Conservation (phyloP, 371 early-diverging fungal species). For the Lichtheimia ramosa region DNA sequence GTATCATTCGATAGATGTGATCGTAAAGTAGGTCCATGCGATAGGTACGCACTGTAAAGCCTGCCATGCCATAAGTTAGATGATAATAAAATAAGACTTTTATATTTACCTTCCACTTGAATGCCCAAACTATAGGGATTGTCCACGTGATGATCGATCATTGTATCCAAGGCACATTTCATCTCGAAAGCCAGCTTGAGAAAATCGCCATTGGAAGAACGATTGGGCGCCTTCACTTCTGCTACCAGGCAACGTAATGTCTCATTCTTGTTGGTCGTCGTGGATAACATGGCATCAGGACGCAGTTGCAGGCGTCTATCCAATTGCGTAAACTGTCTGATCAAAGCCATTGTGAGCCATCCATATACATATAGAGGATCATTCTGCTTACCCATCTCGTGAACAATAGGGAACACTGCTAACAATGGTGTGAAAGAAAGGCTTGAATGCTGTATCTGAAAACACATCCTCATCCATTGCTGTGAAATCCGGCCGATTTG, state of each 20-base stretch:
- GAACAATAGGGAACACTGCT: neutral
- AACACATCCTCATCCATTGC: neutral
- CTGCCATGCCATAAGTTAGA: neutral
- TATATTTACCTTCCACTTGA: neutral
- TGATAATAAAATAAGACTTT: neutral
- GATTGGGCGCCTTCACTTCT: neutral
- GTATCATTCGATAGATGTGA: neutral
- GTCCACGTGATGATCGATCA: neutral
- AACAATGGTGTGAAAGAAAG: neutral
- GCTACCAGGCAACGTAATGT: neutral
- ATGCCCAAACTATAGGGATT: neutral
- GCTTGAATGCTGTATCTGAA: neutral
- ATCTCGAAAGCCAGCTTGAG: constrained; percentile 1
- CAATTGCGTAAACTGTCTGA: neutral
- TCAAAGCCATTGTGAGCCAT: neutral
- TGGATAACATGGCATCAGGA: neutral
- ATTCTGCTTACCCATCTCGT: neutral
- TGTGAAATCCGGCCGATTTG: neutral
- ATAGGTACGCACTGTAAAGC: neutral
- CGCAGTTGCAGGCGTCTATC: neutral
- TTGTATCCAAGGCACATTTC: neutral
- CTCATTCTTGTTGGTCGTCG: neutral
- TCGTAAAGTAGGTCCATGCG: neutral
- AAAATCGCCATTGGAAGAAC: neutral
- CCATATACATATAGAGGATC: neutral